These are phyloP conservation scores for Lolium multiflorum DNA, from an alignment of 176 grass and related monocot genomes.

Conservation along the genomic window DNA sequence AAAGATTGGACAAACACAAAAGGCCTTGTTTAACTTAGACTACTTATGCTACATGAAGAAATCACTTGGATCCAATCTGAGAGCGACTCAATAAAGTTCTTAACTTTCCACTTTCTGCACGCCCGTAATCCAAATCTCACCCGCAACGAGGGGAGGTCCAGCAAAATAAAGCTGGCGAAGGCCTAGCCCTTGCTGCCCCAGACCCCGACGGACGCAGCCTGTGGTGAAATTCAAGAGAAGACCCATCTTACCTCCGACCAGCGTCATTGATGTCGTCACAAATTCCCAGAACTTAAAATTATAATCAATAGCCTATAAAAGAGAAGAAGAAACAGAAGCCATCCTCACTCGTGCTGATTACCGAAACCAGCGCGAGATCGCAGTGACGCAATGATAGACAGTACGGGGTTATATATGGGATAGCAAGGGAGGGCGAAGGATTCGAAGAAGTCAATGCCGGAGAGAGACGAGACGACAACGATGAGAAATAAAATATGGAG, in stretches of 20 bases:
- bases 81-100: not conserved
- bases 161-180: not conserved
- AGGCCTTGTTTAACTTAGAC: not conserved
- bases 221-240: not conserved
- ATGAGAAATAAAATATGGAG: constrained; percentile 9
- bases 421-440: constrained; percentile 12
- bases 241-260: not conserved
- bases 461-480: constrained; percentile 3
- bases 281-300: constrained; percentile 5
- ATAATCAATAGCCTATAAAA: not conserved
- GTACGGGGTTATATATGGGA: not conserved
- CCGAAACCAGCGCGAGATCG: constrained; percentile 1
- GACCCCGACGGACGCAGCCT: not conserved
- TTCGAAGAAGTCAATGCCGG: constrained; percentile 22
- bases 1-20: constrained; percentile 1
- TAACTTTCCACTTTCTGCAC: constrained; percentile 8
- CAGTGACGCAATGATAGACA: not conserved
- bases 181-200: not conserved
- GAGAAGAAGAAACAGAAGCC: not conserved
- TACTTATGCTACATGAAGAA: not conserved
- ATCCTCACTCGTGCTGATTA: constrained; percentile 24
- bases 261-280: not conserved
- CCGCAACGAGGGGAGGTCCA: not conserved
- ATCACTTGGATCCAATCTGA: constrained; percentile 21
- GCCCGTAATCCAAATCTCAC: constrained; percentile 24